These are phyloP conservation scores for Aspergillus funiculosus DNA, from an alignment of 495 filamentous ascomycete species.

Conservation along the genomic window DNA sequence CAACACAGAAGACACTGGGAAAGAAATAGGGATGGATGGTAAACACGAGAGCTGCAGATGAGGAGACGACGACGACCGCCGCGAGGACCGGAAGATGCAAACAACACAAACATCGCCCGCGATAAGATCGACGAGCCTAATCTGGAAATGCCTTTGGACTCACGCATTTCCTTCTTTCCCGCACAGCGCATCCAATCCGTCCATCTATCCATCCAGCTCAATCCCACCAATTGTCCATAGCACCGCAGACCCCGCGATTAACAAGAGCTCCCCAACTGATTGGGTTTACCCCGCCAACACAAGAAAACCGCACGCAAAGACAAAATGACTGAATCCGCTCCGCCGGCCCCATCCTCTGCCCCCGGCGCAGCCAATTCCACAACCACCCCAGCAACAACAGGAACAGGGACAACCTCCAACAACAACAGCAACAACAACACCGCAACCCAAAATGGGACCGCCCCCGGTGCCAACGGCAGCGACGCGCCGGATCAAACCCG, in stretches of 20 bases:
- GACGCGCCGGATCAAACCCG: conserved; percentile 7
- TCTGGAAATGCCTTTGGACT: conserved; percentile 14
- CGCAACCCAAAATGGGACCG: background rate
- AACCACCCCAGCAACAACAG: conserved; percentile 4
- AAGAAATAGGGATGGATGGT: background rate
- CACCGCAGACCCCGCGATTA: background rate
- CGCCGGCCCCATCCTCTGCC: conserved; percentile 11
- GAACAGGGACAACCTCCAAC: conserved; percentile 6
- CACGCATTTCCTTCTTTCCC: background rate
- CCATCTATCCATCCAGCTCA: too few relatives aligned
- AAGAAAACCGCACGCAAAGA: too few relatives aligned
- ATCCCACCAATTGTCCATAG: too few relatives aligned
- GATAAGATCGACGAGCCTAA: conserved; percentile 26
- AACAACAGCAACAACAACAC: conserved; percentile 5
- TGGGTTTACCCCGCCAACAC: too few relatives aligned
- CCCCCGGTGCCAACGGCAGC: conserved; percentile 1
- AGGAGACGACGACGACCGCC: conserved; percentile 4
- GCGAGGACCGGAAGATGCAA: conserved; percentile 29
- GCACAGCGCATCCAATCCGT: too few relatives aligned
- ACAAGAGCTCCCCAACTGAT: too few relatives aligned
- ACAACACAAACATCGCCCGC: conserved; percentile 32
- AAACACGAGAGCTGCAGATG: conserved; percentile 2
- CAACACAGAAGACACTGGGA: too few relatives aligned
- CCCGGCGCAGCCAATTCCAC: conserved; percentile 6
- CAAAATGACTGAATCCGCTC: conserved; percentile 31